A percentile compares a stretch with the other conserved stretches of the same genome.
phyloP scores from a whole-genome alignment of 805 yeast species.

The Ogataea corticis region DNA sequence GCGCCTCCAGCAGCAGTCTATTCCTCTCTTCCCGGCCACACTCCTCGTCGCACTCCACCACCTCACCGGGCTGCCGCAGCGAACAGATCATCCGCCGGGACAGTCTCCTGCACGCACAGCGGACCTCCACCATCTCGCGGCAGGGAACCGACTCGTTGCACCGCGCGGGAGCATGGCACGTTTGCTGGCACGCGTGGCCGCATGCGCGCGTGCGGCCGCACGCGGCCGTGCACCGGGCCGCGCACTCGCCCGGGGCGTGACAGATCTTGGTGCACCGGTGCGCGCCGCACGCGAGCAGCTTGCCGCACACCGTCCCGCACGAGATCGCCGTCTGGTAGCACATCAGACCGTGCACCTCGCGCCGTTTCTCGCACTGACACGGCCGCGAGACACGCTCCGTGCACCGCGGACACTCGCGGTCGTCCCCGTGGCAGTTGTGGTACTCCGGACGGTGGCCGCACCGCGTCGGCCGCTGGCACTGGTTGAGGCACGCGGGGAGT shows the following conservation, averaged over 20 bases:
- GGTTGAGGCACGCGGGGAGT: conserved; percentile 63
- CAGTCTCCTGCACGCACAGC: conserved; percentile 67
- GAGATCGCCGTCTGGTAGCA: conserved; percentile 71
- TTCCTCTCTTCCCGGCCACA: conserved; percentile 67
- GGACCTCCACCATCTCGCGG: conserved; percentile 45
- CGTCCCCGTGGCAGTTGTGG: conserved; percentile 76
- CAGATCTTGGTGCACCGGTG: conserved; percentile 57
- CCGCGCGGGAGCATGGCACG: conserved; percentile 60
- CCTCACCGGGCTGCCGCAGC: conserved; percentile 35
- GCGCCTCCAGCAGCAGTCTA: conserved; percentile 60
- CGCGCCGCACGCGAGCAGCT: conserved; percentile 45
- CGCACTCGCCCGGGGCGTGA: conserved; percentile 61
- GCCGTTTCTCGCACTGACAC: conserved; percentile 34
- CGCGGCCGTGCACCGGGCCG: conserved; percentile 51
- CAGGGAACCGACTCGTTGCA: conserved; percentile 59
- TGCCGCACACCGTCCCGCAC: conserved; percentile 67
- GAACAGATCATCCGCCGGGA: conserved; percentile 52
- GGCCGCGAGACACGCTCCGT: conserved; percentile 41
- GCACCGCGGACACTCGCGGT: conserved; percentile 72
- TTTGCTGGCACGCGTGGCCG: conserved; percentile 63
- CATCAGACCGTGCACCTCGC: conserved; percentile 55
- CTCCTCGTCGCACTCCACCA: conserved; percentile 65
- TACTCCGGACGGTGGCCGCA: conserved; percentile 76
- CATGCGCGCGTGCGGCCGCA: conserved; percentile 64
- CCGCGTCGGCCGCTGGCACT: conserved; percentile 52